Conservation (phyloP, 805 yeast genomes). For the Lipomyces kockii region DNA sequence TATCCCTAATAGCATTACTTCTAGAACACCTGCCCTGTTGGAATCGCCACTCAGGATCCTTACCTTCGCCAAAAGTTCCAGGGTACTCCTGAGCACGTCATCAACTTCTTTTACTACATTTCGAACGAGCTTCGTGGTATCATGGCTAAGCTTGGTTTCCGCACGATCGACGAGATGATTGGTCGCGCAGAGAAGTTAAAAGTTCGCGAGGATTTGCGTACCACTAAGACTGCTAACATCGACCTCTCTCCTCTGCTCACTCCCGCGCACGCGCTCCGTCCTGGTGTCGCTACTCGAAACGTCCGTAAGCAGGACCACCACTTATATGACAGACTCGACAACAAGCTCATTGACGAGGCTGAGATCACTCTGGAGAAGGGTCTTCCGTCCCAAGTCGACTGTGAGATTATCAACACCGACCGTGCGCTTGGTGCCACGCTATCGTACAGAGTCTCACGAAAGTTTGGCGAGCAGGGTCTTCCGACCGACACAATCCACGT, state of each 20-base stretch:
- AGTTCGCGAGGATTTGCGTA: conserved; percentile 83
- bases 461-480: conserved; percentile 88
- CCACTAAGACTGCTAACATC: conserved; percentile 86
- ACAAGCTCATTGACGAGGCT: conserved; percentile 93
- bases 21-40: conserved; percentile 93
- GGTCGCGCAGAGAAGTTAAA: conserved; percentile 91
- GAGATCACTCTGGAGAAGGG: conserved; percentile 95
- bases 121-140: conserved; percentile 88
- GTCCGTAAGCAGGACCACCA: conserved; percentile 93
- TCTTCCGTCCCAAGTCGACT: conserved; percentile 92
- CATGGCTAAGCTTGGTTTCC: conserved; percentile 94
- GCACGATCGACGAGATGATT: conserved; percentile 96
- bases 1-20: too few relatives aligned
- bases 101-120: conserved; percentile 94
- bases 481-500: conserved; percentile 97
- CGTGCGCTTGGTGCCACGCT: conserved; percentile 95
- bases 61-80: conserved; percentile 85
- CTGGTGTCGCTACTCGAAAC: conserved; percentile 93
- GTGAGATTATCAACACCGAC: conserved; percentile 92
- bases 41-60: conserved; percentile 98
- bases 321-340: conserved; percentile 89
- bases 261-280: conserved; percentile 95
- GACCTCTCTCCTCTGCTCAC: conserved; percentile 93
- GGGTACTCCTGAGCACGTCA: conserved; percentile 98
- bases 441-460: conserved; percentile 90